Evolutionary conservation across 192 early-diverging fungal genomes (phyloP).

Genomic region (Linnemannia schmuckeri): DNA sequence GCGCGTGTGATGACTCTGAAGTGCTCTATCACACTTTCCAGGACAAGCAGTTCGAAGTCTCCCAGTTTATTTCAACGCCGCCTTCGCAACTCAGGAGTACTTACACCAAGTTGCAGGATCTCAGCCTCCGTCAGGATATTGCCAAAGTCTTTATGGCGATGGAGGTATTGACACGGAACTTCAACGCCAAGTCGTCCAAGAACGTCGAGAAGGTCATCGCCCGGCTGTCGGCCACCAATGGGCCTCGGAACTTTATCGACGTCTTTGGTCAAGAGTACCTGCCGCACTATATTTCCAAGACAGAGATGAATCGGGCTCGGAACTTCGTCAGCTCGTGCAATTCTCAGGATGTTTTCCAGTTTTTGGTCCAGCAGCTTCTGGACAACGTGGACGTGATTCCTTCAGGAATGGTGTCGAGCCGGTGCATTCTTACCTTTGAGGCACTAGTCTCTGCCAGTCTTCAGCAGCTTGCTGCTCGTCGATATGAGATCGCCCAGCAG

Average conservation of each 20-base stretch:
- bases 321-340: conserved; percentile 34
- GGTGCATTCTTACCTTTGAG: conserved; percentile 44
- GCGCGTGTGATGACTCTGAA: conserved; percentile 54
- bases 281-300: conserved; percentile 28
- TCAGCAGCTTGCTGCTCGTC: conserved; percentile 31
- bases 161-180: conserved; percentile 20
- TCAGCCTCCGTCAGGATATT: conserved; percentile 23
- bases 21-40: conserved; percentile 48
- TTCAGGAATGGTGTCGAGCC: conserved; percentile 14
- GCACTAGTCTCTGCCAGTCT: conserved; percentile 34
- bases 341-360: conserved; percentile 23
- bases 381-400: conserved; percentile 22
- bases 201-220: conserved; percentile 29
- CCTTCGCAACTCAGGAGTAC: conserved; percentile 45
- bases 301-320: conserved; percentile 48
- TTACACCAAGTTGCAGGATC: conserved; percentile 41
- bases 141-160: conserved; percentile 45
- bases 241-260: conserved; percentile 42
- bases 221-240: conserved; percentile 16
- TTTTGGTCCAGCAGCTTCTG: conserved; percentile 23
- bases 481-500: conserved; percentile 45
- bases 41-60: conserved; percentile 46
- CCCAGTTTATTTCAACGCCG: conserved; percentile 39
- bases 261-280: conserved; percentile 26
- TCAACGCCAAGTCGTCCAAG: conserved; percentile 23